phyloP scores from a whole-genome alignment of 805 yeast species.

The Yamadazyma kitorensis region DNA sequence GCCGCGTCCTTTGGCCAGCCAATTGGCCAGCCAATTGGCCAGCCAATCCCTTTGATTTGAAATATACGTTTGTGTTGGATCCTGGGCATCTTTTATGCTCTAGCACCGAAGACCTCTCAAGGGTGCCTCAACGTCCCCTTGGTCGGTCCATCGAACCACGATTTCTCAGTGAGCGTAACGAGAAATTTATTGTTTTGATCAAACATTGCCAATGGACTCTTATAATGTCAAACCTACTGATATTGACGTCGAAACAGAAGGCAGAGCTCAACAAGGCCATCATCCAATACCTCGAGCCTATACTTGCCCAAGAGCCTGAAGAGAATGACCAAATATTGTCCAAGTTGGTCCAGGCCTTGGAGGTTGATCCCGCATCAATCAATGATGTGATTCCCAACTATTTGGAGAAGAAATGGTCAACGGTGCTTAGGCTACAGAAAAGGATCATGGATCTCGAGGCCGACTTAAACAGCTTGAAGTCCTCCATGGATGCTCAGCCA shows the following conservation, averaged over 20 bases:
- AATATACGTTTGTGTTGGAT: too few relatives aligned
- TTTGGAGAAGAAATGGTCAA: conserved; percentile 82
- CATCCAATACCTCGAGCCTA: conserved; percentile 45
- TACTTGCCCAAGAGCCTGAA: conserved; percentile 17
- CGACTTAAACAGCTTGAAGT: conserved; percentile 48
- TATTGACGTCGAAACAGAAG: conserved; percentile 43
- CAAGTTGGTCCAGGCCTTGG: conserved; percentile 8
- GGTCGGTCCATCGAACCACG: too few relatives aligned
- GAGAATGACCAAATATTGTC: conserved; percentile 15
- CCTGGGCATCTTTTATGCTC: too few relatives aligned
- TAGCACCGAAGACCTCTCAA: too few relatives aligned
- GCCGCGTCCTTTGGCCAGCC: too few relatives aligned
- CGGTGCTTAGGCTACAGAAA: conserved; percentile 77
- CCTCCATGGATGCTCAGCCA: conserved; percentile 36
- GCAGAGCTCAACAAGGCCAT: conserved; percentile 47
- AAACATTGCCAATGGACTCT: background rate
- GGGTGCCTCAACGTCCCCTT: too few relatives aligned
- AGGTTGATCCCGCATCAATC: conserved; percentile 9
- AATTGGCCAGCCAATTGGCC: too few relatives aligned
- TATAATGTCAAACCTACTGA: conserved; percentile 9
- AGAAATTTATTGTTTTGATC: too few relatives aligned
- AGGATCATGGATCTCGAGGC: conserved; percentile 68
- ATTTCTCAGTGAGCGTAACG: too few relatives aligned
- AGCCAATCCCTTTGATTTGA: too few relatives aligned
- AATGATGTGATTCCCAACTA: conserved; percentile 32